A percentile compares a stretch with the other conserved stretches of the same genome.
Evolutionary conservation across 164 flowering plant species (phyloP).

Genomic region (Santalum album): DNA sequence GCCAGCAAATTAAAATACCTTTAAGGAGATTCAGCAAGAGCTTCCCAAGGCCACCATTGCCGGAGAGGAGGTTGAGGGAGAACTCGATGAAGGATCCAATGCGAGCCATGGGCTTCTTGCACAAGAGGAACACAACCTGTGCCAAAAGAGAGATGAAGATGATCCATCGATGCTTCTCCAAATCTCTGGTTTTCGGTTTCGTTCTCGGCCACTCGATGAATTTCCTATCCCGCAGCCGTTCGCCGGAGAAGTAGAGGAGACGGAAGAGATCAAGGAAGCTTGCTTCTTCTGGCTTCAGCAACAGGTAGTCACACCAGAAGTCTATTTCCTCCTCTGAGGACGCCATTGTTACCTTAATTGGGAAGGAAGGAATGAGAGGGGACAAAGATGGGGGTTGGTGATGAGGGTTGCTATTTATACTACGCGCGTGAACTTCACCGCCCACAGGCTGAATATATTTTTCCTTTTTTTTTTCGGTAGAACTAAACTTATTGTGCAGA

Average conservation of each 20-base stretch:
- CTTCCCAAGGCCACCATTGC: conserved; percentile 20
- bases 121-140: conserved; percentile 23
- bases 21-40: conserved; percentile 23
- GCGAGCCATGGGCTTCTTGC: conserved; percentile 22
- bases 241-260: conserved; percentile 14
- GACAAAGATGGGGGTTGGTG: conserved; percentile 1
- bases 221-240: conserved; percentile 13
- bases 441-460: no score
- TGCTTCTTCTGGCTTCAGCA: conserved; percentile 34
- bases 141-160: conserved; percentile 33
- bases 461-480: no score
- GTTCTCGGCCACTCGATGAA: conserved; percentile 19
- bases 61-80: conserved; percentile 33
- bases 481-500: no score
- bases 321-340: conserved; percentile 2
- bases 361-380: conserved; percentile 5
- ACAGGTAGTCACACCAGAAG: conserved; percentile 19
- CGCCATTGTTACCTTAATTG: neutral
- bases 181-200: neutral
- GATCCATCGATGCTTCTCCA: conserved; percentile 35
- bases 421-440: no score
- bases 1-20: conserved; percentile 23
- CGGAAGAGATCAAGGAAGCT: conserved; percentile 22
- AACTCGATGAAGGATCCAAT: conserved; percentile 24
- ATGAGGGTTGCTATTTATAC: neutral